A percentile compares a stretch with the other conserved stretches of the same genome.
Evolutionary conservation across 2,329 filamentous ascomycete genomes (phyloP).

Genomic region (Aspergillus pseudonomiae): DNA sequence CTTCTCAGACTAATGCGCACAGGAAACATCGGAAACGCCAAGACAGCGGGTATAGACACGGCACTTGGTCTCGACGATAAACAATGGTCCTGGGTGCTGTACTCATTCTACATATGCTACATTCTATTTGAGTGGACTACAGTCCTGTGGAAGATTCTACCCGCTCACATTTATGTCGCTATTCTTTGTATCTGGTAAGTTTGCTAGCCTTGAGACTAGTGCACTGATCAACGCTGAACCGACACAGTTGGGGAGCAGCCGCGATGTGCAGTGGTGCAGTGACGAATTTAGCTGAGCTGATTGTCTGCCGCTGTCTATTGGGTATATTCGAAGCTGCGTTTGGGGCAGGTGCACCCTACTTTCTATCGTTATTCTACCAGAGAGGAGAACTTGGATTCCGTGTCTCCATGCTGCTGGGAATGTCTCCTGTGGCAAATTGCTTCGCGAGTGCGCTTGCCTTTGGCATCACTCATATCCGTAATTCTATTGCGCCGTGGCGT

Average conservation of each 20-base stretch:
- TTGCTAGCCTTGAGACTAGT: no score
- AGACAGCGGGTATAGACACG: conserved; percentile 25
- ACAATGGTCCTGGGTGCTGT: conserved; percentile 31
- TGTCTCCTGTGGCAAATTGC: conserved; percentile 42
- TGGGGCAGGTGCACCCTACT: conserved; percentile 30
- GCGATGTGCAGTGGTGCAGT: conserved; percentile 31
- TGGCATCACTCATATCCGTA: conserved; percentile 35
- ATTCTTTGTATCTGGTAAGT: conserved; percentile 27
- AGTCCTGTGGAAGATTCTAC: conserved; percentile 29
- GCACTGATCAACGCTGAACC: not conserved
- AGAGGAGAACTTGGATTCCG: conserved; percentile 53
- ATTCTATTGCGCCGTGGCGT: conserved; percentile 34
- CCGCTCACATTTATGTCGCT: conserved; percentile 27
- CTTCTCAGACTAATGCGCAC: not conserved
- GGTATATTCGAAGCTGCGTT: conserved; percentile 29
- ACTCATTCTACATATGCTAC: conserved; percentile 30
- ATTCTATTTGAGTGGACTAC: conserved; percentile 31
- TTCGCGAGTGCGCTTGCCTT: conserved; percentile 46
- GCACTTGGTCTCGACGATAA: conserved; percentile 22
- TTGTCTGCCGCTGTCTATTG: conserved; percentile 25
- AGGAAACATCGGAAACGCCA: conserved; percentile 31
- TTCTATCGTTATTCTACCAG: conserved; percentile 55
- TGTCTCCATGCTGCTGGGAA: conserved; percentile 50
- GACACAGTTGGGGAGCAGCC: conserved; percentile 27
- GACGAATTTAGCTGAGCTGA: conserved; percentile 22